These are phyloP conservation scores for Caryocar brasiliense DNA, from an alignment of 441 rosid genomes.

Conservation along the genomic window DNA sequence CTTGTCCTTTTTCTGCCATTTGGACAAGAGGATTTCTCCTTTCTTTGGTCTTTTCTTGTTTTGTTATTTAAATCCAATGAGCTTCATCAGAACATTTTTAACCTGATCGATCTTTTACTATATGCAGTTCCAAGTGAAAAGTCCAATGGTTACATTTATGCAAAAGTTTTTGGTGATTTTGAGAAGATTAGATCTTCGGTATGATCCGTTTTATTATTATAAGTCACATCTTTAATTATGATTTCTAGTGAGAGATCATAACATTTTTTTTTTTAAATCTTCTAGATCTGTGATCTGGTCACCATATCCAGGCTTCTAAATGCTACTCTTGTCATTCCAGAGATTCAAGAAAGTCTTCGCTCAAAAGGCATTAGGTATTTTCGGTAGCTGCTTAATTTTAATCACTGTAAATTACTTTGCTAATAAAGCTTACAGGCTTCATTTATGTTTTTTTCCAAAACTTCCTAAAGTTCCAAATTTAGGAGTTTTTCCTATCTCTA, in stretches of 20 bases:
- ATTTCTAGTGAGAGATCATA: constrained; percentile 31
- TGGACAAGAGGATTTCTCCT: not conserved
- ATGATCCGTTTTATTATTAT: constrained; percentile 24
- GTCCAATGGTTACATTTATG: constrained; percentile 69
- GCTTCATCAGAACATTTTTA: constrained; percentile 4
- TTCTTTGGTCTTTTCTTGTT: not conserved
- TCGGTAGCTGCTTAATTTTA: constrained; percentile 8
- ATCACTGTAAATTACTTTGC: constrained; percentile 10
- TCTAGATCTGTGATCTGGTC: constrained; percentile 99
- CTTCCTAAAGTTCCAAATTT: constrained; percentile 58
- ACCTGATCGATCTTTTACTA: not conserved
- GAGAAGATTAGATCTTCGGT: constrained; percentile 87
- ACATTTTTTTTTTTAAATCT: constrained; percentile 61
- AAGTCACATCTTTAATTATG: constrained; percentile 6
- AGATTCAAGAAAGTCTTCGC: constrained; percentile 83
- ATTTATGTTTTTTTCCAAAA: constrained; percentile 2
- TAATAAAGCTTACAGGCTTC: constrained; percentile 3
- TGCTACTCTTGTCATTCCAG: constrained; percentile 99
- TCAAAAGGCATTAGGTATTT: constrained; percentile 86
- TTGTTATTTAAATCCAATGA: not conserved
- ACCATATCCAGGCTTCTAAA: constrained; percentile 99
- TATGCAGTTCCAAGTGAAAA: constrained; percentile 54
- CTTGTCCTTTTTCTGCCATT: too few relatives aligned
- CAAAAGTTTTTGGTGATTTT: constrained; percentile 90
- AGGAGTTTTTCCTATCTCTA: constrained; percentile 93